Percentiles rank a stretch among this genome's conserved stretches.
These are phyloP conservation scores for Hibiscus trionum DNA, from an alignment of 345 rosid genomes.

Conservation along the genomic window DNA sequence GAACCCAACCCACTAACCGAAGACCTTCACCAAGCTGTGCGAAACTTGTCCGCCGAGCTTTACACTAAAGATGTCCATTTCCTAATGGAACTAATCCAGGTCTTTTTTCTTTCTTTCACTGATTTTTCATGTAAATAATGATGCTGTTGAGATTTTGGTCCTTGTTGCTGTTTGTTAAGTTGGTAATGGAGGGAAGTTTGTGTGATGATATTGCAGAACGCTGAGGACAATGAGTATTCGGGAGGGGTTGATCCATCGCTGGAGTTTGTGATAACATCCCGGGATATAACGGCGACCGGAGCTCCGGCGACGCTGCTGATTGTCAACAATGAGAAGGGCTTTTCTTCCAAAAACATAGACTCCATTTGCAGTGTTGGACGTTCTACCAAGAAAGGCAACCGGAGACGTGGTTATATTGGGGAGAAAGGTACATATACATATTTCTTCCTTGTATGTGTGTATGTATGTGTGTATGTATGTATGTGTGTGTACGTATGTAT, in stretches of 20 bases:
- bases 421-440: constrained; percentile 37
- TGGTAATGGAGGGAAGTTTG: not conserved
- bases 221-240: constrained; percentile 64
- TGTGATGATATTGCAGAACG: constrained; percentile 37
- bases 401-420: constrained; percentile 62
- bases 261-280: constrained; percentile 59
- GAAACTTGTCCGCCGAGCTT: constrained; percentile 59
- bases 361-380: constrained; percentile 64
- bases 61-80: constrained; percentile 63
- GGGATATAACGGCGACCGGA: constrained; percentile 60
- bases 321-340: constrained; percentile 67
- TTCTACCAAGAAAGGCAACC: constrained; percentile 61
- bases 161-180: not conserved
- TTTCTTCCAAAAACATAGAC: constrained; percentile 46
- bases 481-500: too few species aligned
- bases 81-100: constrained; percentile 77
- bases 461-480: too few species aligned
- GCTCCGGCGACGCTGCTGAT: constrained; percentile 58
- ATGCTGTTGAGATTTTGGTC: too few species aligned
- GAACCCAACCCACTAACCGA: constrained; percentile 36
- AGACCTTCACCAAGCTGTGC: constrained; percentile 57
- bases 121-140: too few species aligned
- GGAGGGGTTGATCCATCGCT: constrained; percentile 63
- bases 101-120: too few species aligned
- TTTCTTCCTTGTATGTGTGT: too few species aligned